Evolutionary conservation across 1,284 basidiomycete species (phyloP).

Genomic region (Ceratobasidium sp.): DNA sequence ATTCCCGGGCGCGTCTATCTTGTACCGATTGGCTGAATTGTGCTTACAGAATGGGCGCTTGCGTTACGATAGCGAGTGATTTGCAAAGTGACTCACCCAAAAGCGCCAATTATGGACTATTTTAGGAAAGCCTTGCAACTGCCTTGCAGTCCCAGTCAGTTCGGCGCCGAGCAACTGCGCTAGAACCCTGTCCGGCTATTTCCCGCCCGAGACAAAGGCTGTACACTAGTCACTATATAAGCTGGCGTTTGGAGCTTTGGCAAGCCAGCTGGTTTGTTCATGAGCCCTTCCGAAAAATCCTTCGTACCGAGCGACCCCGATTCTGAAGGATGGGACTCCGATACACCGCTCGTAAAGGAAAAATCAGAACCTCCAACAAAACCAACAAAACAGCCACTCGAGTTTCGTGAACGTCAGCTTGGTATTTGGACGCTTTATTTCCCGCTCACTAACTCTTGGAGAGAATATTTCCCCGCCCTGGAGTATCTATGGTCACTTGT

Average conservation of each 20-base stretch:
- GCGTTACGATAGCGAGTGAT: background rate
- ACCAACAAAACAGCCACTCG: background rate
- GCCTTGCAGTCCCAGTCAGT: no score
- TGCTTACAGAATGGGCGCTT: conserved; percentile 4
- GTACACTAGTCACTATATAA: conserved; percentile 1
- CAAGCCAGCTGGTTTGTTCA: background rate
- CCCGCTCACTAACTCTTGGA: background rate
- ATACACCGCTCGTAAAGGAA: conserved; percentile 3
- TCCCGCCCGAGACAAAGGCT: conserved; percentile 9
- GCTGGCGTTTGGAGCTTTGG: background rate
- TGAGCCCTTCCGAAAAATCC: conserved; percentile 1
- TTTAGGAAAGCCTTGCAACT: background rate
- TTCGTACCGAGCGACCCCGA: background rate
- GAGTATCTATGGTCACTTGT: background rate
- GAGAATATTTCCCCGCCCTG: background rate
- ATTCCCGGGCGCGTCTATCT: background rate
- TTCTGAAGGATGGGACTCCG: background rate
- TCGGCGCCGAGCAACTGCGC: background rate
- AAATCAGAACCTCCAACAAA: background rate
- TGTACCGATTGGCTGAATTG: background rate
- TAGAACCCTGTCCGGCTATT: background rate
- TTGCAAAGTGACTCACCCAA: no score
- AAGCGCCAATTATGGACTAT: background rate
- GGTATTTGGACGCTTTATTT: conserved; percentile 35
- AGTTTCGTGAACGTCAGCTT: conserved; percentile 26